Evolutionary conservation across 768 basidiomycete species (phyloP), one percentile per base, ranked within the genome.

Genomic region (Suillus placidus): DNA sequence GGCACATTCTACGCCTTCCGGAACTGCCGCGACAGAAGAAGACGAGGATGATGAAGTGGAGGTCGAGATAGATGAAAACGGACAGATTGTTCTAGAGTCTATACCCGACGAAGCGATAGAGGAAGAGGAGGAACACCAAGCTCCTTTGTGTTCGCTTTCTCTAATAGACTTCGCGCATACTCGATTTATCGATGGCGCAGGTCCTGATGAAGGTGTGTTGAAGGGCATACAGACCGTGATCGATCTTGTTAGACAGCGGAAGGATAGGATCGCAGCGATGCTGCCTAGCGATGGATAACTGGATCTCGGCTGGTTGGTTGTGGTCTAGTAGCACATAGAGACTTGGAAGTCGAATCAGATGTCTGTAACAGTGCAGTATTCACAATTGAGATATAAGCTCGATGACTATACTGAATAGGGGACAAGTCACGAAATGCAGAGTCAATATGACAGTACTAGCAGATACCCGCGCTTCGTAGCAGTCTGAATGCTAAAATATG

Each of bases 121-220:
- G 10, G 76, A 71, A n/a, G 76, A 72, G 18, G 71, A 73, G 4
- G 49, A 60, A 12, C 26, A n/a, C 16, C 67, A n/a, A 67, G 73
- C 60, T 61, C 71, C 57, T n/a, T 60, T 60, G 40, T 90, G 85
- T 67, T 80, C 82, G 16, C 82, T 97, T 66, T 90, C 89, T 69
- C 79, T 97, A 68, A 98, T 99, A 69, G 97, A 99, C 80, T 98
- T 99, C 75, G 96, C 95, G 8, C 97, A 99, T 76, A 91, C 95
- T 2, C 80, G 84, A 30, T 67, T 91, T 14, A 82, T 77, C 8
- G 84, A 87, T 0, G 93, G 91, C 0, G 71, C 87, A 70, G 96
- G 95, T 5, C 87, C 88, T 2, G 96, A 98, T 74, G 77, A 84
- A 45, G 91, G 97, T 0, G 87, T 96, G 20, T 74, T 97, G 68